phyloP scores from a whole-genome alignment of 768 basidiomycete species.

The Lentinus brumalis region DNA sequence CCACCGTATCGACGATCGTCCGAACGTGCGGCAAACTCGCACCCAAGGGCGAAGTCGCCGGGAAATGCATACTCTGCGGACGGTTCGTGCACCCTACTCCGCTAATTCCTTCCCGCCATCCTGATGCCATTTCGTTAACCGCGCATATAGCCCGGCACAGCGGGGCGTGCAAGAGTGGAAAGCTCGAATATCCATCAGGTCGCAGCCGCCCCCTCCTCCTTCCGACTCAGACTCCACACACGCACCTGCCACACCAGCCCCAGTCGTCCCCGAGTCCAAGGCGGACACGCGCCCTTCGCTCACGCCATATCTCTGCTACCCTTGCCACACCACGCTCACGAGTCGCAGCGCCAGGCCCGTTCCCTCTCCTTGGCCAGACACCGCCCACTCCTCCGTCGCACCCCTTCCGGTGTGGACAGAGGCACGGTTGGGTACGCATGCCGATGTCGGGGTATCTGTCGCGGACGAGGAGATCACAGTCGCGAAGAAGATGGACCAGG shows the following conservation, averaged over 20 bases:
- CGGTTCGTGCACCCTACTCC: slow-evolving; percentile 45
- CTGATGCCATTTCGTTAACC: not conserved
- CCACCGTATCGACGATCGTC: slow-evolving; percentile 82
- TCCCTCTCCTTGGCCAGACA: slow-evolving; percentile 18
- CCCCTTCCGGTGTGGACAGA: slow-evolving; percentile 26
- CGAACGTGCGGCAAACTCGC: slow-evolving; percentile 79
- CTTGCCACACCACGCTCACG: slow-evolving; percentile 61
- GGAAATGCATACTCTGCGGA: slow-evolving; percentile 63
- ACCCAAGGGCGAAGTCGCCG: slow-evolving; percentile 56
- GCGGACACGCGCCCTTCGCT: slow-evolving; percentile 30
- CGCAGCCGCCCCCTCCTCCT: slow-evolving; percentile 22
- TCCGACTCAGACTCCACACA: slow-evolving; percentile 21
- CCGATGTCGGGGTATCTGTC: not conserved
- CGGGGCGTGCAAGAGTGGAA: slow-evolving; percentile 73
- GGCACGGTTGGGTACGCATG: not conserved
- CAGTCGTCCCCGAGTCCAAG: not conserved
- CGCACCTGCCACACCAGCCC: slow-evolving; percentile 19
- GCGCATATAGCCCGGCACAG: slow-evolving; percentile 57
- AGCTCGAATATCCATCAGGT: slow-evolving; percentile 68
- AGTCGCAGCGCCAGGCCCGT: slow-evolving; percentile 54
- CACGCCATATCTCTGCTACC: slow-evolving; percentile 55
- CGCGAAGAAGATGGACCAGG: slow-evolving; percentile 31
- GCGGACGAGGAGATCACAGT: slow-evolving; percentile 34
- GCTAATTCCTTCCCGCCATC: not conserved
- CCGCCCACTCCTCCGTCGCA: not conserved